Base-by-base conservation (phyloP, 345 rosid genomes). In the Rhodamnia argentea region DNA sequence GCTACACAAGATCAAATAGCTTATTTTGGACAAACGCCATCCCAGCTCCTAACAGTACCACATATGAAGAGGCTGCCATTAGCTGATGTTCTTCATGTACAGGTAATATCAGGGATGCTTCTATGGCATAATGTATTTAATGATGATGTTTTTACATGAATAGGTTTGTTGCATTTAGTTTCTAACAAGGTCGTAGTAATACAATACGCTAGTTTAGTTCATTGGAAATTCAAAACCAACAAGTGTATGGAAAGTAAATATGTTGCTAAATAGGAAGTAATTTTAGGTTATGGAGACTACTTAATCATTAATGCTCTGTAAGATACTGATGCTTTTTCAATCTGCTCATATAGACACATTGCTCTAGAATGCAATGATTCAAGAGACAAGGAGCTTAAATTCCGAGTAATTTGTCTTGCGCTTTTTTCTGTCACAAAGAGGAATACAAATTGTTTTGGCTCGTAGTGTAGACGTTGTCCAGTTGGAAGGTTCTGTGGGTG, bases 11-110 rank as follows among this genome's bases (percentile, higher is more conserved):
- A 97, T 91, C 99, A 97, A 91, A 97, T 97, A 81, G 97, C 99
- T 89, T 96, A 97, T 92, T 97, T 97, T 91, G 99, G 99, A 87
- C 99, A 97, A 89, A 97, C 99, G 47, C 99, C 99, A 86, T 97
- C 99, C 88, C 99, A 96, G 90, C 99, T 97, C 85, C 91, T 96
- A 52, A 94, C 93, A 53, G 91, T 91, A 70, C 99, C 99, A 87
- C 99, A 97, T 92, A 85, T 92, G 94, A 96, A 94, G 87, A 92
- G 90, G 90, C 93, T 93, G 95, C 96, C 97, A 29, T 87, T 94
- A 84, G 89, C 94, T 64, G 98, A 97, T 86, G 96, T 95, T 90
- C 94, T 95, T 89, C 98, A 93, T 89, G 88, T 96, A 91, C 99
- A 96, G 98, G 99, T 97, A 82, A 56, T 64, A 84, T 15, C 83